Conservation (phyloP, 441 rosid genomes). For the Theobroma grandiflorum region DNA sequence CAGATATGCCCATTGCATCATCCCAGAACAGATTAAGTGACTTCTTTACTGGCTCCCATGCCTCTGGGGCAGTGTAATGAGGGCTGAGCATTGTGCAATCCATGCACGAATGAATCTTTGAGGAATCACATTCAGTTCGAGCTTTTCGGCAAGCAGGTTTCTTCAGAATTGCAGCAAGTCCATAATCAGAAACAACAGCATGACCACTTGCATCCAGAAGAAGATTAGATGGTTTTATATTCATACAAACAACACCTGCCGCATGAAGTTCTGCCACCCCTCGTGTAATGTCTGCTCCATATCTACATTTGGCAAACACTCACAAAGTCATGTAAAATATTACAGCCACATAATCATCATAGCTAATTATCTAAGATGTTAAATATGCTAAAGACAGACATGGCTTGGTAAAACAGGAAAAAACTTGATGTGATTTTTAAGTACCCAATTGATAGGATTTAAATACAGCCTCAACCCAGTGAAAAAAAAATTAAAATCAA, state of each 20-base stretch:
- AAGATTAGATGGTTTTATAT: constrained; percentile 95
- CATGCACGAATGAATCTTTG: constrained; percentile 78
- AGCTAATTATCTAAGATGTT: background rate
- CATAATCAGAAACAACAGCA: constrained; percentile 97
- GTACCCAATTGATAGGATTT: background rate
- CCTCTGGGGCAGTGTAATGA: constrained; percentile 98
- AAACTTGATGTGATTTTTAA: background rate
- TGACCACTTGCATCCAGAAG: constrained; percentile 83
- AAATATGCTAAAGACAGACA: background rate
- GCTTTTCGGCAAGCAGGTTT: constrained; percentile 85
- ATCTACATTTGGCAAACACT: constrained; percentile 61
- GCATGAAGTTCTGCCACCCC: constrained; percentile 99
- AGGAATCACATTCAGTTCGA: constrained; percentile 73
- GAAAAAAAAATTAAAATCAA: background rate
- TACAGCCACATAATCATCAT: constrained; percentile 13
- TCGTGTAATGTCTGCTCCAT: constrained; percentile 96
- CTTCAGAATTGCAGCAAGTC: constrained; percentile 89
- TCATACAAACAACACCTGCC: constrained; percentile 97
- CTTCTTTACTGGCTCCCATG: constrained; percentile 98
- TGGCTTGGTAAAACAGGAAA: background rate
- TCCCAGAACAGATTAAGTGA: constrained; percentile 92
- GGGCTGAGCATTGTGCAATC: constrained; percentile 92
- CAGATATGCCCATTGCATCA: constrained; percentile 90
- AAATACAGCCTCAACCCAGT: background rate
- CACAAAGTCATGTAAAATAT: constrained; percentile 34